phyloP scores from a whole-genome alignment of 2,329 filamentous ascomycete species.

The Coniella lustricola region DNA sequence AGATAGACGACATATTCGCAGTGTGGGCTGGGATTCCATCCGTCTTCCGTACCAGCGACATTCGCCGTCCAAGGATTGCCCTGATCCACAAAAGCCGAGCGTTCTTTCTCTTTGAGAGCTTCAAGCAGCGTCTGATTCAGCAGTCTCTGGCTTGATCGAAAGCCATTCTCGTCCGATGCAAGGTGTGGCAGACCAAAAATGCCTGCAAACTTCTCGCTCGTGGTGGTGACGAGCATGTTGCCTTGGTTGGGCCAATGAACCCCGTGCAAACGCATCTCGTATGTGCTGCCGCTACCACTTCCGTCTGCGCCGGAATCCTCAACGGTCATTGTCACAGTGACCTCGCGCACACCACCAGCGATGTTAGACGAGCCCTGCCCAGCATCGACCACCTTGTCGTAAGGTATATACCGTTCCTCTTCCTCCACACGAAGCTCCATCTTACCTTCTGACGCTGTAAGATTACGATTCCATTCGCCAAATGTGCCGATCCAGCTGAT shows the following conservation, averaged over 20 bases:
- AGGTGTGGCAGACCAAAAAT: conserved; percentile 87
- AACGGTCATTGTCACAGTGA: conserved; percentile 63
- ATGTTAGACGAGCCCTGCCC: conserved; percentile 29
- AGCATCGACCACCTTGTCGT: conserved; percentile 28
- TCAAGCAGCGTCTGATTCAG: conserved; percentile 67
- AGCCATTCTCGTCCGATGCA: conserved; percentile 51
- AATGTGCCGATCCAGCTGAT: conserved; percentile 57
- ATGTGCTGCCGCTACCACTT: conserved; percentile 63
- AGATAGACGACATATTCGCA: conserved; percentile 88
- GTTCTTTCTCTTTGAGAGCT: conserved; percentile 59
- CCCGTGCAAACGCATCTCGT: conserved; percentile 75
- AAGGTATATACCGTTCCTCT: conserved; percentile 36
- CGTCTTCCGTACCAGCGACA: conserved; percentile 52
- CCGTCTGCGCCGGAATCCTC: conserved; percentile 52
- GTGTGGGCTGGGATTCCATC: conserved; percentile 56
- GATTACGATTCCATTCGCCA: conserved; percentile 66
- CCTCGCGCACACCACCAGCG: conserved; percentile 57
- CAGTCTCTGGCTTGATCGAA: conserved; percentile 52
- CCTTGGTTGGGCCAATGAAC: conserved; percentile 82
- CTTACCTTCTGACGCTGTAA: conserved; percentile 65
- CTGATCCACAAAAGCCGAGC: conserved; percentile 46
- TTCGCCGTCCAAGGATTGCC: conserved; percentile 72
- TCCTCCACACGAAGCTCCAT: conserved; percentile 63
- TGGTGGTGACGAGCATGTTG: conserved; percentile 73
- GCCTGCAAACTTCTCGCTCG: conserved; percentile 89